Evolutionary conservation across 345 rosid species (phyloP).

Genomic region (Barbarea vulgaris): DNA sequence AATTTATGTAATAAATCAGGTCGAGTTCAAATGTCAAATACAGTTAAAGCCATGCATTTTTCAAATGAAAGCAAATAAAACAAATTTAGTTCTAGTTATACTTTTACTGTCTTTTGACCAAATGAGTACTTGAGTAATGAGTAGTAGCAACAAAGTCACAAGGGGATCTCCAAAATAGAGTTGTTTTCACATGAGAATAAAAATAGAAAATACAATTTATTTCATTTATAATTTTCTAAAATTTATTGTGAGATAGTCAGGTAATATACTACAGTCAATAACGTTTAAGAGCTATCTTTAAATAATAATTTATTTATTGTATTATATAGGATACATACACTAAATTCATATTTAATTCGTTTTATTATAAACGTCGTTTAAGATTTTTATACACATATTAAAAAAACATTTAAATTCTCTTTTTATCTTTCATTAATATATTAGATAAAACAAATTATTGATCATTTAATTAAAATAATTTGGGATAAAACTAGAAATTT

Average conservation of each 20-base stretch:
- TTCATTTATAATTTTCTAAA: background rate
- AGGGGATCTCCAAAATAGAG: background rate
- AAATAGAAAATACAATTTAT: background rate
- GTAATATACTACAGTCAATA: background rate
- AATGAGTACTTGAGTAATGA: background rate
- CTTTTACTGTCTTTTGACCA: conserved; percentile 4
- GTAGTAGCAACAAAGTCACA: background rate
- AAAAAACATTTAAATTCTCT: no score
- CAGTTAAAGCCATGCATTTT: background rate
- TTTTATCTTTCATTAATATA: no score
- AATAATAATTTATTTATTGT: background rate
- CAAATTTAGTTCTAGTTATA: background rate
- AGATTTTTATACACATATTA: no score
- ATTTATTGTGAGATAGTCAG: background rate
- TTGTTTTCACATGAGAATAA: conserved; percentile 16
- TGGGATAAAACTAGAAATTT: no score
- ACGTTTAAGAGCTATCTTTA: background rate
- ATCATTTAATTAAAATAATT: no score
- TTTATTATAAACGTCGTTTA: no score
- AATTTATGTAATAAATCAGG: background rate
- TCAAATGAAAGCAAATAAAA: background rate
- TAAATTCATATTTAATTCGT: no score
- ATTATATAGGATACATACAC: background rate
- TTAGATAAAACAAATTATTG: no score
- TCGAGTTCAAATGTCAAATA: conserved; percentile 11